Conservation (phyloP, 495 filamentous ascomycete species). For the Podospora bellae-mahoneyi region DNA sequence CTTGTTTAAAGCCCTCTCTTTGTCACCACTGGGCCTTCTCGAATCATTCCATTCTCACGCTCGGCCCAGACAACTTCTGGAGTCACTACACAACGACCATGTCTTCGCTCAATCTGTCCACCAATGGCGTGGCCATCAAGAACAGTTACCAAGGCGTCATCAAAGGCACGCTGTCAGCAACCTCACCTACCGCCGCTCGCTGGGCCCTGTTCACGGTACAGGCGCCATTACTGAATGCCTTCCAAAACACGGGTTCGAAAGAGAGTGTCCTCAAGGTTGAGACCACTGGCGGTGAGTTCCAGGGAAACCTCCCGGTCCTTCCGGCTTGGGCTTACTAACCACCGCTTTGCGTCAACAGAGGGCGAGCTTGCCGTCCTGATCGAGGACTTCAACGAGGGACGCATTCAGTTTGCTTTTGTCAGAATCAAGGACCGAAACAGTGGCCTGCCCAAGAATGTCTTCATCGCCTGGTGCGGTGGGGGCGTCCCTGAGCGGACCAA, state of each 20-base stretch:
- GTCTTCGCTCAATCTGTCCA: conserved; percentile 88
- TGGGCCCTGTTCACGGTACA: conserved; percentile 94
- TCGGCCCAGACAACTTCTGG: not conserved
- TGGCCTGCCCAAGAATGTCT: conserved; percentile 81
- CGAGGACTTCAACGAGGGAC: conserved; percentile 95
- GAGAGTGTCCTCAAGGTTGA: conserved; percentile 95
- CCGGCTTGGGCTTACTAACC: conserved; percentile 2
- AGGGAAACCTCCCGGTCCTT: not conserved
- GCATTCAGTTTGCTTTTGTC: conserved; percentile 93
- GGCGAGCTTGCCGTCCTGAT: conserved; percentile 92
- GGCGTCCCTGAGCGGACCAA: conserved; percentile 98
- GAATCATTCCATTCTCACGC: not conserved
- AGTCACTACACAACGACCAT: conserved; percentile 44
- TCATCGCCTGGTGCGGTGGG: conserved; percentile 97
- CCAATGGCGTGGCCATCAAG: conserved; percentile 85
- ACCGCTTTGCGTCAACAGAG: conserved; percentile 50
- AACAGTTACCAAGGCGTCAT: conserved; percentile 89
- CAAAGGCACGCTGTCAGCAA: conserved; percentile 64
- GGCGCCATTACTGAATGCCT: conserved; percentile 83
- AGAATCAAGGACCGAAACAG: conserved; percentile 96
- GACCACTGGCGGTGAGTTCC: conserved; percentile 70
- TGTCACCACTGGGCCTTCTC: not conserved
- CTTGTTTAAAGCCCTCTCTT: not conserved
- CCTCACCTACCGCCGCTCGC: conserved; percentile 54
- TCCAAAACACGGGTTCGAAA: conserved; percentile 79